phyloP scores from a whole-genome alignment of 2,329 filamentous ascomycete genomes.

The Lachnellula hyalina region DNA sequence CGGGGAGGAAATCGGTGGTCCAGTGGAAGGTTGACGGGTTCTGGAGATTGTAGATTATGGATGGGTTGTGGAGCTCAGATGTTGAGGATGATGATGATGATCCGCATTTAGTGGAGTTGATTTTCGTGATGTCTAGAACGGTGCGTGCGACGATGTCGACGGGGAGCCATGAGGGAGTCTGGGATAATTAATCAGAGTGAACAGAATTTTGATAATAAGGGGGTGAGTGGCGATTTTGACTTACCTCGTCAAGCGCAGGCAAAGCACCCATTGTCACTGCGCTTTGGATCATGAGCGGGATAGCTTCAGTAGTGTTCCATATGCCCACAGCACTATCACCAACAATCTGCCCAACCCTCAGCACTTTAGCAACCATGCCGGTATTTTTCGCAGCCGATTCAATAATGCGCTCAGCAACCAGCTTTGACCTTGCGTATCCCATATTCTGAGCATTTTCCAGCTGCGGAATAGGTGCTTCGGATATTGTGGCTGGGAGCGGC shows the following conservation, averaged over 20 bases:
- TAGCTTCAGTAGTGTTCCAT: slow-evolving; percentile 47
- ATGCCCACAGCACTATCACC: slow-evolving; percentile 40
- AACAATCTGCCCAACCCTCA: slow-evolving; percentile 47
- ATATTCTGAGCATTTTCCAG: slow-evolving; percentile 37
- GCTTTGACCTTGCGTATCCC: slow-evolving; percentile 45
- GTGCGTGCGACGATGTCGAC: slow-evolving; percentile 40
- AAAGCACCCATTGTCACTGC: slow-evolving; percentile 39
- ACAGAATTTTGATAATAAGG: slow-evolving; percentile 30
- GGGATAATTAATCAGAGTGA: slow-evolving; percentile 6
- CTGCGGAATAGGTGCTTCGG: slow-evolving; percentile 31
- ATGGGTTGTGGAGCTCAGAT: slow-evolving; percentile 18
- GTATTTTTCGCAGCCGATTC: slow-evolving; percentile 27
- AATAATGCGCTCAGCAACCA: slow-evolving; percentile 42
- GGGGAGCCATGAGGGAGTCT: slow-evolving; percentile 38
- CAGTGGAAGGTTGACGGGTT: slow-evolving; percentile 43
- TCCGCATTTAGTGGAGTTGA: background rate
- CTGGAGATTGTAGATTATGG: slow-evolving; percentile 45
- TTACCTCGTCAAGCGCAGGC: slow-evolving; percentile 39
- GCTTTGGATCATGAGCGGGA: slow-evolving; percentile 45
- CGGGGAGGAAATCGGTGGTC: slow-evolving; percentile 47
- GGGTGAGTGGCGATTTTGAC: background rate
- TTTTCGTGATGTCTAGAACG: slow-evolving; percentile 35
- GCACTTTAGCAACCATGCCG: slow-evolving; percentile 31
- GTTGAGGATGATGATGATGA: background rate
- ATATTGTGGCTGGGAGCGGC: slow-evolving; percentile 24